Base-by-base conservation (phyloP, 1,284 basidiomycete species). In the Cutaneotrichosporon mucoides region DNA sequence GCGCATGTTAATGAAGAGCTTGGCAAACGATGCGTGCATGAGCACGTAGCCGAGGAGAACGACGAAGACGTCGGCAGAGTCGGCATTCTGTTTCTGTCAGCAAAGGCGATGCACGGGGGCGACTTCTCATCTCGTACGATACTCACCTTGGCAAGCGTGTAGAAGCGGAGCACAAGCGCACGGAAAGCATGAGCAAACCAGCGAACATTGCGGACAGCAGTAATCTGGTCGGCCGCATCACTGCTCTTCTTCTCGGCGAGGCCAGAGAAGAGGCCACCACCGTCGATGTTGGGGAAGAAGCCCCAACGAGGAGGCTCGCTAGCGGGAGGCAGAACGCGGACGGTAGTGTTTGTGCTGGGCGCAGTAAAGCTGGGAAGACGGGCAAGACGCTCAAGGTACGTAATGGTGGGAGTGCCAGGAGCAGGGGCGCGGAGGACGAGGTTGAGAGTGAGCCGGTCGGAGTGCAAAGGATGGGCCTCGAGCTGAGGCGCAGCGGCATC, bases 21-120 rank as follows among this genome's bases (percentile, higher is more conserved):
- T 87, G 76, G 92, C 86, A 79, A 99, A 98, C 1, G 94, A 95
- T 35, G 83, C 83, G 80, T 98, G 94, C 95, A 99, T 99, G 59
- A 98, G 82, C 54, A 95, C 79, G 78, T 99, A 99, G 35, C 94
- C 96, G 5, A 88, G 84, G n/a, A 98, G 84, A 71, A 99, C 92
- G 67, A 98, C 87, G 56, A 95, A 83, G 71, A 99, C 97, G 78
- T 99, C 95, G 24, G 95, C 85, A 3, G 92, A 93, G 79, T 97
- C 92, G 34, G 96, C 93, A 80, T 91, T 91, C 85, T 89, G 76
- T 24, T 15, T 10, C 2, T 48, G 57, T 53, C 50, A 53, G 56
- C 8, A 13, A 13, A 16, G n/a, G 37, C 44, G 24, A 24, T 24
- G 24, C 24, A n/a, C 13, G 38, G 15, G 11, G n/a, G n/a, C n/a